Evolutionary conservation across 2,329 filamentous ascomycete genomes (phyloP).

Genomic region (Pestalotiopsis sp.): DNA sequence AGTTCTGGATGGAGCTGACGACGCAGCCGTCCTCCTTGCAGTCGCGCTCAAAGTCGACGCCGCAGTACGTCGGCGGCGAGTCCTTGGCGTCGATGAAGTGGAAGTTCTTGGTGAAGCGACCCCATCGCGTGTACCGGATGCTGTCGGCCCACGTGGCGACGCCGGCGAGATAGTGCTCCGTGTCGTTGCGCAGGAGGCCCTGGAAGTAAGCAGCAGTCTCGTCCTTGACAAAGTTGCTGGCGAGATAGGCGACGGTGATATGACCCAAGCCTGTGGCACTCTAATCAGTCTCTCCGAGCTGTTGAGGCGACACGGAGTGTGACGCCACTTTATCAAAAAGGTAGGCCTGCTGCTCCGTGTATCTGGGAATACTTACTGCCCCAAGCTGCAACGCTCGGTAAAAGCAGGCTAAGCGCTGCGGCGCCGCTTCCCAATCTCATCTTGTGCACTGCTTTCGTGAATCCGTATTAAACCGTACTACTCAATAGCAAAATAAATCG

Average conservation of each 20-base stretch:
- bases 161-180: constrained; percentile 60
- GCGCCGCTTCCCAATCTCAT: constrained; percentile 33
- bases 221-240: constrained; percentile 60
- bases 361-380: constrained; percentile 37
- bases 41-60: constrained; percentile 62
- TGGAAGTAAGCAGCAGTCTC: constrained; percentile 61
- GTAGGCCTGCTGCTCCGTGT: neutral
- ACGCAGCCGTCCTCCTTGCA: constrained; percentile 66
- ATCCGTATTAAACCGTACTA: no score
- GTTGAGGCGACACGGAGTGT: neutral
- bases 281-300: constrained; percentile 13
- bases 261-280: constrained; percentile 58
- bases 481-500: neutral
- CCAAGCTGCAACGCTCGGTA: constrained; percentile 41
- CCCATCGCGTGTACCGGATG: constrained; percentile 65
- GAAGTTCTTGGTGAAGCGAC: constrained; percentile 62
- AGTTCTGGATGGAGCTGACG: constrained; percentile 62
- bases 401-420: constrained; percentile 29
- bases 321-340: neutral
- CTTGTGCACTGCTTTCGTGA: no score
- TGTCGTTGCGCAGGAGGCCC: constrained; percentile 55
- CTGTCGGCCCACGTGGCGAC: constrained; percentile 71
- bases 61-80: constrained; percentile 59
- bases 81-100: constrained; percentile 74
- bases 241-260: constrained; percentile 66